These are phyloP conservation scores for Fusarium foetens DNA, from an alignment of 2,329 filamentous ascomycete species.

Conservation along the genomic window DNA sequence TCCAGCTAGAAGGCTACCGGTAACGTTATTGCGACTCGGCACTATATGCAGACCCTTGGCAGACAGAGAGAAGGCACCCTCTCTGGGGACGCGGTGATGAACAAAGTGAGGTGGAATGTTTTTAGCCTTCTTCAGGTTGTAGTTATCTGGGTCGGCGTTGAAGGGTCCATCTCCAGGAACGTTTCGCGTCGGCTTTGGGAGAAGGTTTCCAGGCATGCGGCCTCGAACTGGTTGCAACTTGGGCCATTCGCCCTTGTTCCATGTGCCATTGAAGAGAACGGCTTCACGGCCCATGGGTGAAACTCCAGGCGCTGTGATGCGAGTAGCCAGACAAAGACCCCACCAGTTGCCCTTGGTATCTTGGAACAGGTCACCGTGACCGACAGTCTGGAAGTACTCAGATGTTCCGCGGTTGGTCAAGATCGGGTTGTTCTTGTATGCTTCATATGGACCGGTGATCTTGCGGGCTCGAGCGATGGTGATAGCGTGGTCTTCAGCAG, in stretches of 20 bases:
- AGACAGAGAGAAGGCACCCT: neutral
- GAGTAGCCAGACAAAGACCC: constrained; percentile 53
- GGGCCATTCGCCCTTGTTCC: constrained; percentile 62
- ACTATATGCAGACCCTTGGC: neutral
- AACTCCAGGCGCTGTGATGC: constrained; percentile 32
- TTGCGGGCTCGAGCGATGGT: constrained; percentile 50
- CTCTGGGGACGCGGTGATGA: constrained; percentile 15
- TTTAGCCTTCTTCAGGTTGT: neutral
- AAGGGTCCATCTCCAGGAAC: constrained; percentile 16
- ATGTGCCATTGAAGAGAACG: constrained; percentile 58
- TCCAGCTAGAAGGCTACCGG: neutral
- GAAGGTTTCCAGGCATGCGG: constrained; percentile 45
- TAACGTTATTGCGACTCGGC: constrained; percentile 22
- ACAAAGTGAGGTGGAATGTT: constrained; percentile 16
- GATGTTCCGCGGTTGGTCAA: constrained; percentile 47
- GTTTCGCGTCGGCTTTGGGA: constrained; percentile 2
- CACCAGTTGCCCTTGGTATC: constrained; percentile 57
- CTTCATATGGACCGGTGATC: constrained; percentile 52
- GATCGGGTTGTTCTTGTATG: constrained; percentile 51
- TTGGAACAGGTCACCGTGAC: constrained; percentile 49
- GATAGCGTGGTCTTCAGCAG: constrained; percentile 50
- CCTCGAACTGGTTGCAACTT: constrained; percentile 46
- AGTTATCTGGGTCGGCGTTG: constrained; percentile 16
- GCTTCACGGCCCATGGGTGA: constrained; percentile 60
- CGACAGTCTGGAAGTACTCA: constrained; percentile 47